These are phyloP conservation scores for Malassezia arunalokei DNA, from an alignment of 1,284 basidiomycete species.

Conservation along the genomic window DNA sequence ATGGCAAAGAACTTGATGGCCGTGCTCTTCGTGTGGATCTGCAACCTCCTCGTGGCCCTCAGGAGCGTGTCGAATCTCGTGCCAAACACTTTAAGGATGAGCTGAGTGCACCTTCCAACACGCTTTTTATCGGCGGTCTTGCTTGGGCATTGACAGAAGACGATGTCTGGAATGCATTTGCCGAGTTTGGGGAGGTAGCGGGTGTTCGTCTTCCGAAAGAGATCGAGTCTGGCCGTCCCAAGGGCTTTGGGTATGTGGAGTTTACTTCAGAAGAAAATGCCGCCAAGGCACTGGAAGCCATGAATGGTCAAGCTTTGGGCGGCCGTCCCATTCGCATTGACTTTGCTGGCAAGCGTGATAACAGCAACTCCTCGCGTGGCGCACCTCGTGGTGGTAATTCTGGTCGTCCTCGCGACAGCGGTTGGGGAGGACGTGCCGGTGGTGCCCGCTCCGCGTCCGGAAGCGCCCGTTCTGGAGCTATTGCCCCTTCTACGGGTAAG, in stretches of 20 bases:
- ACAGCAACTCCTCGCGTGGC: constrained; percentile 52
- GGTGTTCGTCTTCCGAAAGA: constrained; percentile 85
- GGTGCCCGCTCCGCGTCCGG: constrained; percentile 22
- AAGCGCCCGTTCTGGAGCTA: constrained; percentile 58
- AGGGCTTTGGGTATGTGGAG: constrained; percentile 96
- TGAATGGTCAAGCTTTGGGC: constrained; percentile 65
- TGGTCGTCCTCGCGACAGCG: constrained; percentile 21
- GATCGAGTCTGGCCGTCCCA: constrained; percentile 74
- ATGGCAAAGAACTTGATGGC: constrained; percentile 76
- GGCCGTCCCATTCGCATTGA: constrained; percentile 74
- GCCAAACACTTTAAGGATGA: constrained; percentile 58
- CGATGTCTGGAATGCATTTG: constrained; percentile 78
- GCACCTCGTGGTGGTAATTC: constrained; percentile 9
- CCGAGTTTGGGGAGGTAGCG: constrained; percentile 76
- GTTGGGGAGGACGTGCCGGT: constrained; percentile 20
- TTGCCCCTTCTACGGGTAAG: constrained; percentile 62
- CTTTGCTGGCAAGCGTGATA: constrained; percentile 56
- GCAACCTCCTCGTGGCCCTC: constrained; percentile 54
- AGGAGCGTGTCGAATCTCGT: constrained; percentile 59
- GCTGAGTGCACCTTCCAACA: constrained; percentile 57
- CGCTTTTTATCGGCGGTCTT: constrained; percentile 83
- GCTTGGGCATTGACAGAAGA: constrained; percentile 73
- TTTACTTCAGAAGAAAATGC: constrained; percentile 70
- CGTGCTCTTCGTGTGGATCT: constrained; percentile 77
- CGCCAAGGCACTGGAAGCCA: constrained; percentile 62